A percentile compares a stretch with the other conserved stretches of the same genome.
phyloP scores from a whole-genome alignment of 2,329 filamentous ascomycete species.

The Stromatinia cepivora region DNA sequence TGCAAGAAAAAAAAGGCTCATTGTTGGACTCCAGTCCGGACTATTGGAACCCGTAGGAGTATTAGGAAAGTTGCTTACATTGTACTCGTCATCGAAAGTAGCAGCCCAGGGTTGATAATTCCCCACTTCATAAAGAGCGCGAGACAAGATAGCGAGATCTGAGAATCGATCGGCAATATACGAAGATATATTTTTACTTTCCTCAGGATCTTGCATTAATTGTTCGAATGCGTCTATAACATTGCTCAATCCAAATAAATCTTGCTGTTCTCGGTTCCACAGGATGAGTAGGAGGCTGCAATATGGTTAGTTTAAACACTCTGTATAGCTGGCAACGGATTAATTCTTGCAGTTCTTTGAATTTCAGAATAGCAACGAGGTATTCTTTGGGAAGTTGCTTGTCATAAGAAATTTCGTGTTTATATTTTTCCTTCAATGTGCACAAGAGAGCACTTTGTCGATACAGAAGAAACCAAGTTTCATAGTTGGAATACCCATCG shows the following conservation, averaged over 20 bases:
- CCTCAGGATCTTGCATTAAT: not conserved
- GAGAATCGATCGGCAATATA: not conserved
- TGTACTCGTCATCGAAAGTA: conserved; percentile 1
- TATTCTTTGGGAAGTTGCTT: not conserved
- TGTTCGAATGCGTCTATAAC: not conserved
- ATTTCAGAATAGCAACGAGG: not conserved
- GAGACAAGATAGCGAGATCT: not conserved
- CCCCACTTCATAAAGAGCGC: not conserved
- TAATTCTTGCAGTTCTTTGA: not conserved
- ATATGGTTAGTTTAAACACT: not conserved
- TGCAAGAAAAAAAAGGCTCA: not conserved
- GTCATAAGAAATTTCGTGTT: not conserved
- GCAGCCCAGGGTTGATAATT: conserved; percentile 6
- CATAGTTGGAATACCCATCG: not conserved
- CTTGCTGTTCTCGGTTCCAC: not conserved
- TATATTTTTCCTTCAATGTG: not conserved
- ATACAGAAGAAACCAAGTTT: not conserved
- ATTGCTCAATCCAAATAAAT: conserved; percentile 1
- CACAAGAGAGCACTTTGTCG: not conserved
- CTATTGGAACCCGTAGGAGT: too few relatives aligned
- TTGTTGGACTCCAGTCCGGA: not conserved
- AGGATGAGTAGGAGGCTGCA: not conserved
- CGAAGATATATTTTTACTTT: not conserved
- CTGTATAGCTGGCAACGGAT: not conserved
- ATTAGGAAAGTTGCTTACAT: not conserved